Evolutionary conservation across 495 filamentous ascomycete genomes (phyloP).

Genomic region (Hypoxylon cercidicola): DNA sequence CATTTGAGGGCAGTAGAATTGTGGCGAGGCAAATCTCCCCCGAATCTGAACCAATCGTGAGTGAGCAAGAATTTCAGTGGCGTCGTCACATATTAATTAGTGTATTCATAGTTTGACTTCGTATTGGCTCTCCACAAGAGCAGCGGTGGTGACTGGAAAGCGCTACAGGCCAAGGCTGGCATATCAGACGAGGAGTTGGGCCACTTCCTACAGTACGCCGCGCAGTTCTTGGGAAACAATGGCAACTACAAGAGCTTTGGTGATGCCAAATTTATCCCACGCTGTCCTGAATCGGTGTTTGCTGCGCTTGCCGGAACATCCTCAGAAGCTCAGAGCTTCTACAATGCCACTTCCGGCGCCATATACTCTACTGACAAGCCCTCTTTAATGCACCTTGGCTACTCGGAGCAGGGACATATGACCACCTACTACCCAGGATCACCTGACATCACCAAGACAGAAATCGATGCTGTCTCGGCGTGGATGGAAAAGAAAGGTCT

Average conservation of each 20-base stretch:
- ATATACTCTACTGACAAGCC: slow-evolving; percentile 78
- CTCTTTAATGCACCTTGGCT: slow-evolving; percentile 84
- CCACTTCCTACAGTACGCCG: slow-evolving; percentile 86
- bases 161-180: slow-evolving; percentile 72
- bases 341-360: slow-evolving; percentile 73
- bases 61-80: slow-evolving; percentile 5
- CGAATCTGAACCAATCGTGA: slow-evolving; percentile 82
- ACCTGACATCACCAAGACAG: slow-evolving; percentile 82
- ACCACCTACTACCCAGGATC: slow-evolving; percentile 94
- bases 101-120: slow-evolving; percentile 71
- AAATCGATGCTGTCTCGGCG: slow-evolving; percentile 76
- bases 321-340: slow-evolving; percentile 68
- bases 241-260: slow-evolving; percentile 98
- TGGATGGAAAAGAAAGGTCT: slow-evolving; percentile 79
- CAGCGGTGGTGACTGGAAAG: slow-evolving; percentile 81
- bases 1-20: slow-evolving; percentile 84
- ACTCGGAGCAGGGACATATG: slow-evolving; percentile 82
- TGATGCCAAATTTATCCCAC: slow-evolving; percentile 92
- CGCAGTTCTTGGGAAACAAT: slow-evolving; percentile 87
- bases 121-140: slow-evolving; percentile 80
- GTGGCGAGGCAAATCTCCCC: slow-evolving; percentile 89
- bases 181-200: slow-evolving; percentile 75
- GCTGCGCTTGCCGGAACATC: slow-evolving; percentile 75
- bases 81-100: slow-evolving; percentile 21
- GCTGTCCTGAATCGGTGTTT: slow-evolving; percentile 72